Conservation (phyloP, 2,329 filamentous ascomycete species). For the Trichoderma simmonsii region DNA sequence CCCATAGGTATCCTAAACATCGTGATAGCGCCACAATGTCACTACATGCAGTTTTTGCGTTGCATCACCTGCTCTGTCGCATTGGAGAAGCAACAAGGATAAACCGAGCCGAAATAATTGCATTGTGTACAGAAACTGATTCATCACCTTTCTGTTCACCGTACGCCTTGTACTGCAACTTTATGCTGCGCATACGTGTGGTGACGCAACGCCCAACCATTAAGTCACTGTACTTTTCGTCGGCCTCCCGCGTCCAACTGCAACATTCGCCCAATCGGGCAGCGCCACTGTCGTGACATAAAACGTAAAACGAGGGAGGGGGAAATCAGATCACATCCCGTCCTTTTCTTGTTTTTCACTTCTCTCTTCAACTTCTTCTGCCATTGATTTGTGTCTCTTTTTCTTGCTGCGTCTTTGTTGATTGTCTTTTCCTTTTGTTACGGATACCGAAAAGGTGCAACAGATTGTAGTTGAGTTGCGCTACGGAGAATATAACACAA, state of each 20-base stretch:
- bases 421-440: background rate
- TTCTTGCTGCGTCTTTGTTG: background rate
- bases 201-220: background rate
- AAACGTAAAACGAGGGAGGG: background rate
- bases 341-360: background rate
- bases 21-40: background rate
- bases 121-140: background rate
- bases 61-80: background rate
- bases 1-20: background rate
- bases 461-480: background rate
- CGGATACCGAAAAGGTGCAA: background rate
- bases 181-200: background rate
- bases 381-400: no score
- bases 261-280: constrained; percentile 4
- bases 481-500: background rate
- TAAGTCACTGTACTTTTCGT: background rate
- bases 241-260: constrained; percentile 1
- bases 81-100: background rate
- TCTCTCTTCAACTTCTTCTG: background rate
- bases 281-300: constrained; percentile 12
- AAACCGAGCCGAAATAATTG: background rate
- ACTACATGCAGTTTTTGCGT: background rate
- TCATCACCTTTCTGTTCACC: background rate
- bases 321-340: background rate
- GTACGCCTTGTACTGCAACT: background rate